phyloP scores from a whole-genome alignment of 2,329 filamentous ascomycete species.

The Calonectria multiphialidica region DNA sequence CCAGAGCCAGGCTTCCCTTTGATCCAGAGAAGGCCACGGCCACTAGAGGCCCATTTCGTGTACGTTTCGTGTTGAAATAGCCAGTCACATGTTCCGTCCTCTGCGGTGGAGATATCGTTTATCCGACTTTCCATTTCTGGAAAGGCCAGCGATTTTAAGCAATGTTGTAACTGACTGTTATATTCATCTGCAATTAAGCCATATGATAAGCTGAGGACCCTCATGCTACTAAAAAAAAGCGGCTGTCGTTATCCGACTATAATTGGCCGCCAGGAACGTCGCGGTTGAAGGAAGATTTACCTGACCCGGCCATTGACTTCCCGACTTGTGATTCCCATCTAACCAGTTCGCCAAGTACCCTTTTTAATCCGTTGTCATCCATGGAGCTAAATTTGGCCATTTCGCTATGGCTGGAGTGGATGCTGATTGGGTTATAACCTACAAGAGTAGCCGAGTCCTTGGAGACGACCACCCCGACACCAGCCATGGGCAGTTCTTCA shows the following conservation, averaged over 20 bases:
- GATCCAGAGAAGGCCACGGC: background rate
- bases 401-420: conserved; percentile 48
- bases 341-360: conserved; percentile 36
- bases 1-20: too few species aligned
- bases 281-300: background rate
- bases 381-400: conserved; percentile 48
- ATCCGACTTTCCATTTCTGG: background rate
- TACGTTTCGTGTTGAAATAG: background rate
- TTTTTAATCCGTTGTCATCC: conserved; percentile 46
- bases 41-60: background rate
- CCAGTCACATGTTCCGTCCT: background rate
- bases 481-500: conserved; percentile 48
- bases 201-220: background rate
- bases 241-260: background rate
- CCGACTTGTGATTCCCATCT: conserved; percentile 9
- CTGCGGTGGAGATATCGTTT: background rate
- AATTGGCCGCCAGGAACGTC: background rate
- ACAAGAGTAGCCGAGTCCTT: conserved; percentile 47
- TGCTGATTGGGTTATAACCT: conserved; percentile 43
- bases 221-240: background rate
- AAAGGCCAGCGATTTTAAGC: background rate
- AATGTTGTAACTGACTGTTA: background rate
- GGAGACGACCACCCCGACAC: conserved; percentile 40
- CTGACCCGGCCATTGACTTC: too few species aligned
- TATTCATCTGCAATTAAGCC: background rate